phyloP scores from a whole-genome alignment of 2,329 filamentous ascomycete species.

The Fusarium sarcochroum region DNA sequence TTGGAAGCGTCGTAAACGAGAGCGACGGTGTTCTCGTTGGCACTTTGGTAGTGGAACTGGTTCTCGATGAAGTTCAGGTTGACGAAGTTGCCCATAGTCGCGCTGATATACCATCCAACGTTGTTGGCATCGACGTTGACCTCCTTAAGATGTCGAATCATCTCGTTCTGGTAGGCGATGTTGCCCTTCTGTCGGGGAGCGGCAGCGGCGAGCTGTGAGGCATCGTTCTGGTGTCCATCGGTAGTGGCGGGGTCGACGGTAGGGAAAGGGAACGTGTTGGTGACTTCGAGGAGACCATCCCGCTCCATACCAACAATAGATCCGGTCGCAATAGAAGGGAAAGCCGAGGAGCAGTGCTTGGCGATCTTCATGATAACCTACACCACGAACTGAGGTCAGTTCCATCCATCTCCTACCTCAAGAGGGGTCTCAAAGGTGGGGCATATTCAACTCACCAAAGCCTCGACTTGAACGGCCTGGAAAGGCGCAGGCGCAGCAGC shows the following conservation, averaged over 20 bases:
- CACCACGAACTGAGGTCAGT: slow-evolving; percentile 38
- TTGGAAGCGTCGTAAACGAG: slow-evolving; percentile 96
- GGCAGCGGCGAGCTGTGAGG: slow-evolving; percentile 83
- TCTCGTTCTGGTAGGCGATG: slow-evolving; percentile 89
- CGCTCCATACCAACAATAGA: slow-evolving; percentile 95
- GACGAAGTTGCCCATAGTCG: slow-evolving; percentile 98
- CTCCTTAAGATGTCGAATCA: slow-evolving; percentile 96
- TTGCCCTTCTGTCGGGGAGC: slow-evolving; percentile 95
- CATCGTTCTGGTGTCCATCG: slow-evolving; percentile 81
- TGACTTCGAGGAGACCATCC: slow-evolving; percentile 85
- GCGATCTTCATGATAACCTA: slow-evolving; percentile 98
- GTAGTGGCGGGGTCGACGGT: slow-evolving; percentile 78
- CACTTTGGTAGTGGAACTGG: slow-evolving; percentile 96
- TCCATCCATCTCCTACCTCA: slow-evolving; percentile 42
- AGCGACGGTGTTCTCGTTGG: slow-evolving; percentile 89
- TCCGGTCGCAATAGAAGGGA: slow-evolving; percentile 91
- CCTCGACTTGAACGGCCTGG: slow-evolving; percentile 93
- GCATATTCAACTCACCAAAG: slow-evolving; percentile 76
- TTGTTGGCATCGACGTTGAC: slow-evolving; percentile 99
- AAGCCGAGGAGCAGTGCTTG: slow-evolving; percentile 90
- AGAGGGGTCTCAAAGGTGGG: slow-evolving; percentile 53
- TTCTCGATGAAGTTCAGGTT: slow-evolving; percentile 97
- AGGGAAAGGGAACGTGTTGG: slow-evolving; percentile 95
- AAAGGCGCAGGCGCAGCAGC: slow-evolving; percentile 69
- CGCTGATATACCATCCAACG: slow-evolving; percentile 98